These are phyloP conservation scores for Phyllosticta ampelicida DNA, from an alignment of 2,329 filamentous ascomycete genomes.

Conservation along the genomic window DNA sequence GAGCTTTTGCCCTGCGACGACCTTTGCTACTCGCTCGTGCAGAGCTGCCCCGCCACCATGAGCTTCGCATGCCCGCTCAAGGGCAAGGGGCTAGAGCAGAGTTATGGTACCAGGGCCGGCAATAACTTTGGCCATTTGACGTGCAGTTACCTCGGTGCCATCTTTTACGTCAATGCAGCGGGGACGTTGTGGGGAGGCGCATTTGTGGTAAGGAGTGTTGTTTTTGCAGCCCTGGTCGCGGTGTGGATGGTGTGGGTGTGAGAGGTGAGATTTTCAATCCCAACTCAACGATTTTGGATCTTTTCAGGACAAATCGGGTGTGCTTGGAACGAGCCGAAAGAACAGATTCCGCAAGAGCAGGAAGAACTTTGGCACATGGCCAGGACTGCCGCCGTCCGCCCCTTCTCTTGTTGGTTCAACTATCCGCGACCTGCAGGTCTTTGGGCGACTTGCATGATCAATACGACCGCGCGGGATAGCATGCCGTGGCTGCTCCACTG, in stretches of 20 bases:
- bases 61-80: conserved; percentile 61
- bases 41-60: conserved; percentile 69
- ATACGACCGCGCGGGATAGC: no score
- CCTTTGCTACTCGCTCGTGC: conserved; percentile 75
- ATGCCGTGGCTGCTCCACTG: no score
- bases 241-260: neutral
- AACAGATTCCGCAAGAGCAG: no score
- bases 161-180: conserved; percentile 24
- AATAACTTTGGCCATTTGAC: conserved; percentile 24
- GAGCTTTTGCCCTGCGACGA: conserved; percentile 84
- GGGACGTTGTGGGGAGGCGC: neutral
- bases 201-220: neutral
- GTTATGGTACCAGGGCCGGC: conserved; percentile 34
- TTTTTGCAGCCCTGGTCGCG: neutral
- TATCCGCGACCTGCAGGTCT: no score
- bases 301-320: neutral
- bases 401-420: no score
- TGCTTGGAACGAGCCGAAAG: no score
- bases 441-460: no score
- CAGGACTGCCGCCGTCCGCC: no score
- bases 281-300: neutral
- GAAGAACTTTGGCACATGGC: no score
- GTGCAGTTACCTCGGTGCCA: conserved; percentile 33
- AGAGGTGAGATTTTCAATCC: neutral
- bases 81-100: conserved; percentile 36